A percentile compares a stretch with the other conserved stretches of the same genome.
Evolutionary conservation across 1,284 basidiomycete genomes (phyloP).

Genomic region (Puccinia polysora): DNA sequence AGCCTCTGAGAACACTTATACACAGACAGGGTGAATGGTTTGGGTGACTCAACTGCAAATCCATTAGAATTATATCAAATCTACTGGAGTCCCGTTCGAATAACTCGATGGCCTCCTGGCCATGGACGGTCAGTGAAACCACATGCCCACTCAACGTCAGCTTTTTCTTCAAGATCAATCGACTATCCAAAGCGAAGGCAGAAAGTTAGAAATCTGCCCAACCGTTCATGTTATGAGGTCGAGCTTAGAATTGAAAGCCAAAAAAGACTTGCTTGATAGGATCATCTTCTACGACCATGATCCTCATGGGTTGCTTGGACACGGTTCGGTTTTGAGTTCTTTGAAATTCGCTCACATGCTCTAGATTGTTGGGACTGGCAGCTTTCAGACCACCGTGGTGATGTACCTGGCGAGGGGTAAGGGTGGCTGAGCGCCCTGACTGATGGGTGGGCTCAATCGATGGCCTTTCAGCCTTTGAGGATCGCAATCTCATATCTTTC

Average conservation of each 20-base stretch:
- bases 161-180: constrained; percentile 50
- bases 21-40: neutral
- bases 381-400: neutral
- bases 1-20: constrained; percentile 46
- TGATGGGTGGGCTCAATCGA: neutral
- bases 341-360: constrained; percentile 27
- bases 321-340: neutral
- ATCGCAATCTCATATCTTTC: no score
- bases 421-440: neutral
- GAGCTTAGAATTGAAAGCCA: neutral
- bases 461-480: no score
- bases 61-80: constrained; percentile 43
- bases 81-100: constrained; percentile 45
- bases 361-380: neutral
- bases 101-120: constrained; percentile 49
- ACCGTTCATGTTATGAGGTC: neutral
- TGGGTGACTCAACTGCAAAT: constrained; percentile 38
- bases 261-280: constrained; percentile 23
- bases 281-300: constrained; percentile 43
- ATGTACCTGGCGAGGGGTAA: neutral
- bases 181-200: constrained; percentile 16
- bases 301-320: constrained; percentile 31
- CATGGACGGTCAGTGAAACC: constrained; percentile 49
- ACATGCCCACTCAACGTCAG: constrained; percentile 49
- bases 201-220: neutral